Evolutionary conservation across 2,329 filamentous ascomycete species (phyloP).

Genomic region (Aureobasidium lini): DNA sequence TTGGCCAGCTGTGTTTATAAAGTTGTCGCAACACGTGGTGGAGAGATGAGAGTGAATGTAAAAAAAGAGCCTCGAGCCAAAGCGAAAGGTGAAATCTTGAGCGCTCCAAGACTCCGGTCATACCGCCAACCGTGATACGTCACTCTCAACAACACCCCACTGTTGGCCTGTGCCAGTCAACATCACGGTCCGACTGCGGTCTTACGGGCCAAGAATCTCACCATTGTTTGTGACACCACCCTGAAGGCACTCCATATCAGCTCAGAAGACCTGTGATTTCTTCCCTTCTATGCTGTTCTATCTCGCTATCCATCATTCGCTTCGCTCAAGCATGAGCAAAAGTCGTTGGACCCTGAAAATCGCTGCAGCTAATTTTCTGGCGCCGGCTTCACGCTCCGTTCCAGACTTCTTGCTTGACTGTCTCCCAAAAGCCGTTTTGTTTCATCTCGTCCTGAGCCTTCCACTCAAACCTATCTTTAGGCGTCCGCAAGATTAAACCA

Average conservation of each 20-base stretch:
- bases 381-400: neutral
- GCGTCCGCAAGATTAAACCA: neutral
- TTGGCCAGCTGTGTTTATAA: constrained; percentile 1
- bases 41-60: constrained; percentile 3
- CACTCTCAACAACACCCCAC: constrained; percentile 9
- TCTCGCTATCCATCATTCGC: neutral
- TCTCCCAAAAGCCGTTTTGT: constrained; percentile 5
- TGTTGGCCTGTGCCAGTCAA: constrained; percentile 9
- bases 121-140: neutral
- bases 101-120: neutral
- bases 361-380: neutral
- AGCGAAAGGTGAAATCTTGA: constrained; percentile 7
- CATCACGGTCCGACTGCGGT: constrained; percentile 10
- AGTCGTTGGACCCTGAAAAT: constrained; percentile 7
- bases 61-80: neutral
- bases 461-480: neutral
- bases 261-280: neutral
- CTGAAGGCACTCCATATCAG: neutral
- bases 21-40: constrained; percentile 3
- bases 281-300: neutral
- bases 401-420: constrained; percentile 4
- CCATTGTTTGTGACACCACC: neutral
- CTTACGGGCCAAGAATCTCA: neutral
- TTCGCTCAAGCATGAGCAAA: neutral
- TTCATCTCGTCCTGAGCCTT: constrained; percentile 2